Evolutionary conservation across 345 rosid genomes (phyloP).

Genomic region (thale cress (Arabidopsis thaliana)): TAIR10.1 NC_003076.8:20584001-20584500

Average conservation of each 20-base stretch:
- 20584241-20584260: slow-evolving; percentile 30
- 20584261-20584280: slow-evolving; percentile 4
- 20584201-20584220: slow-evolving; percentile 24
- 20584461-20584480: slow-evolving; percentile 45
- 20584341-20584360: slow-evolving; percentile 32
- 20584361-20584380: slow-evolving; percentile 48
- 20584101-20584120: slow-evolving; percentile 13
- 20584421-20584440: slow-evolving; percentile 22
- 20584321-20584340: slow-evolving; percentile 23
- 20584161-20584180: slow-evolving; percentile 41
- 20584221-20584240: slow-evolving; percentile 10
- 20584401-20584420: slow-evolving; percentile 38
- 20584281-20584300: slow-evolving; percentile 37
- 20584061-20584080: background rate
- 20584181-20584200: slow-evolving; percentile 35
- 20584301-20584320: background rate
- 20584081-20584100: background rate
- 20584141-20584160: slow-evolving; percentile 35
- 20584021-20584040: background rate
- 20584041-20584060: slow-evolving; percentile 12
- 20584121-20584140: slow-evolving; percentile 27
- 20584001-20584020: background rate
- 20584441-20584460: slow-evolving; percentile 17
- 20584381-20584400: slow-evolving; percentile 39
- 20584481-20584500: slow-evolving; percentile 41